Evolutionary conservation across 2,329 filamentous ascomycete species (phyloP).

Genomic region (Chrysosporium queenslandicum): DNA sequence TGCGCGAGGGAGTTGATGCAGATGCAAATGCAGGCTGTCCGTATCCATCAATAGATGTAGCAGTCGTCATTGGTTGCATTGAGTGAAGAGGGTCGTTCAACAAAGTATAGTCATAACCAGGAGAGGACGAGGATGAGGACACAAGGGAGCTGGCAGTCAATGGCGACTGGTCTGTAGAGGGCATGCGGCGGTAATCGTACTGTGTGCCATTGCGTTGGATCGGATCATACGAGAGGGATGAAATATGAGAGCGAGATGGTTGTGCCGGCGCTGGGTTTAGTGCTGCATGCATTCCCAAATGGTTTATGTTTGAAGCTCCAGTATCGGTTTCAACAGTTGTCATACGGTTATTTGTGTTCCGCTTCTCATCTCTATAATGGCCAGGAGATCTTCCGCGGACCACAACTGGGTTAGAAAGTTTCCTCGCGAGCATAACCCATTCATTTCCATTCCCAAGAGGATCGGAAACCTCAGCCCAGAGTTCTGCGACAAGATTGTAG

Average conservation of each 20-base stretch:
- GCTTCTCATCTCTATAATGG: slow-evolving; percentile 63
- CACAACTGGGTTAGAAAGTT: slow-evolving; percentile 70
- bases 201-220: slow-evolving; percentile 25
- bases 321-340: slow-evolving; percentile 53
- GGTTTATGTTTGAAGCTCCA: slow-evolving; percentile 34
- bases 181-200: slow-evolving; percentile 32
- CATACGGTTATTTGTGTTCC: slow-evolving; percentile 59
- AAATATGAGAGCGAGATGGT: slow-evolving; percentile 25
- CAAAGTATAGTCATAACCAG: slow-evolving; percentile 29
- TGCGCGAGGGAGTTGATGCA: slow-evolving; percentile 19
- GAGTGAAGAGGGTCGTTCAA: slow-evolving; percentile 33
- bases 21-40: slow-evolving; percentile 25
- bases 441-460: slow-evolving; percentile 31
- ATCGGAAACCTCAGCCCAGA: slow-evolving; percentile 58
- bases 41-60: slow-evolving; percentile 28
- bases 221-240: slow-evolving; percentile 30
- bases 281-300: slow-evolving; percentile 24
- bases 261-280: slow-evolving; percentile 18
- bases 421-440: slow-evolving; percentile 61
- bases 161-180: slow-evolving; percentile 29
- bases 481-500: slow-evolving; percentile 80
- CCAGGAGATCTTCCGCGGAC: slow-evolving; percentile 76
- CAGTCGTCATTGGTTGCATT: slow-evolving; percentile 31
- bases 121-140: slow-evolving; percentile 31
- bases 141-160: slow-evolving; percentile 32